Percentiles rank a stretch among this genome's conserved stretches.
These are phyloP conservation scores for Septoria petroselini DNA, from an alignment of 2,329 filamentous ascomycete species.

Conservation along the genomic window DNA sequence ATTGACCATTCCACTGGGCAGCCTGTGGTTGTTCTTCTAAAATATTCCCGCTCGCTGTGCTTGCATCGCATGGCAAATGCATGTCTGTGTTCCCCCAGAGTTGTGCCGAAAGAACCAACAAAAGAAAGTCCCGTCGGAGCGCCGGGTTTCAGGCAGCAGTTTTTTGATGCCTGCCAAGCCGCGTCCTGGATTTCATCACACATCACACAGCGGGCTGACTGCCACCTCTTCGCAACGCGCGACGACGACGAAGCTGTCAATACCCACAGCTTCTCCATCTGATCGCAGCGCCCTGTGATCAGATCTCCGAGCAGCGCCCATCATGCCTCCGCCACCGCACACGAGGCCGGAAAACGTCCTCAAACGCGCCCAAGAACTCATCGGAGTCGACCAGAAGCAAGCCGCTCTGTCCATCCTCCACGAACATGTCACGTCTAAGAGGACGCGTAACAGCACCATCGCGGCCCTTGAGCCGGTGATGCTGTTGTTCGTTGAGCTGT, in stretches of 20 bases:
- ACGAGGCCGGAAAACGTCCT: slow-evolving; percentile 99
- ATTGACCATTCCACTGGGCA: slow-evolving; percentile 5
- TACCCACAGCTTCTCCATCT: slow-evolving; percentile 49
- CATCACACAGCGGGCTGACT: not conserved
- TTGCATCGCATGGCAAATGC: slow-evolving; percentile 4
- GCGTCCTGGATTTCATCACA: too few species aligned
- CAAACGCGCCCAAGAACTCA: slow-evolving; percentile 97
- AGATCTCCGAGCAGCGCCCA: slow-evolving; percentile 18
- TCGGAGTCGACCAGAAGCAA: slow-evolving; percentile 89
- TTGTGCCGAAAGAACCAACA: not conserved
- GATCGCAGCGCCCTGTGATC: slow-evolving; percentile 21
- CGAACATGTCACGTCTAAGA: slow-evolving; percentile 98
- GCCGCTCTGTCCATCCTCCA: slow-evolving; percentile 93
- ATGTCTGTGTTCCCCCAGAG: not conserved
- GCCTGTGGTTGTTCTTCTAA: too few species aligned
- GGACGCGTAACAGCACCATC: slow-evolving; percentile 96
- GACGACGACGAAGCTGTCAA: slow-evolving; percentile 54
- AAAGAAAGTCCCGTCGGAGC: not conserved
- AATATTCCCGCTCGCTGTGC: not conserved
- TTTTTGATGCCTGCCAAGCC: too few species aligned
- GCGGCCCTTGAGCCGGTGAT: slow-evolving; percentile 95
- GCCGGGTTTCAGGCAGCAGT: not conserved
- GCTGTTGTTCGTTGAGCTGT: slow-evolving; percentile 94
- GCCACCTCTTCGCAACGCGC: slow-evolving; percentile 6
- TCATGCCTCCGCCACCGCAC: slow-evolving; percentile 90